Conservation (phyloP, 768 basidiomycete species). For the Panellus pusillus region DNA sequence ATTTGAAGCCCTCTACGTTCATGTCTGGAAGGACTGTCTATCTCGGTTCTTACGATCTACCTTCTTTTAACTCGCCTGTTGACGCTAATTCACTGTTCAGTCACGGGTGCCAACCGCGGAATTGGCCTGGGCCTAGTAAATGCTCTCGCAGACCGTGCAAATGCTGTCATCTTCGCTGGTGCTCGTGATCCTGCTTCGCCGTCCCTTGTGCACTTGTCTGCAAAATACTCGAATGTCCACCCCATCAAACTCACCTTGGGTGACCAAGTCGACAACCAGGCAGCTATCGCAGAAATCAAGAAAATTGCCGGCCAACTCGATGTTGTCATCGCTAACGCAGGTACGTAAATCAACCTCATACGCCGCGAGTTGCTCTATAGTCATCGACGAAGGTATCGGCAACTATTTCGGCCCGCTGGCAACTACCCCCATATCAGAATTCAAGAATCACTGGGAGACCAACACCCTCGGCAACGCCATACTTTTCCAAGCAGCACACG, state of each 20-base stretch:
- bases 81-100: slow-evolving; percentile 19
- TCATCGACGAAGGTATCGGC: not conserved
- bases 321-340: slow-evolving; percentile 1
- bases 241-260: not conserved
- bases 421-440: not conserved
- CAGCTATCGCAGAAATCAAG: not conserved
- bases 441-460: not conserved
- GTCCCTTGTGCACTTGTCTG: not conserved
- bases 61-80: not conserved
- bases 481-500: not conserved
- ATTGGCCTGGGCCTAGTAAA: slow-evolving; percentile 14
- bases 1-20: too few species aligned
- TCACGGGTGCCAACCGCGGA: slow-evolving; percentile 25
- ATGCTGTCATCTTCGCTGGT: not conserved
- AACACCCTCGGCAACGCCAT: slow-evolving; percentile 2
- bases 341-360: not conserved
- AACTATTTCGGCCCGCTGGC: not conserved
- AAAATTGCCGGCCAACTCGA: not conserved
- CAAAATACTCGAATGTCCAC: not conserved
- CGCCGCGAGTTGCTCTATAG: not conserved
- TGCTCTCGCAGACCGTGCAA: not conserved
- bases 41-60: not conserved
- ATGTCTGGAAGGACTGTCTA: not conserved
- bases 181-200: not conserved
- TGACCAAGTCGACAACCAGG: not conserved